Percentiles rank a stretch among this genome's conserved stretches.
phyloP scores from a whole-genome alignment of 768 basidiomycete genomes.

The Auricularia auricula-judae region DNA sequence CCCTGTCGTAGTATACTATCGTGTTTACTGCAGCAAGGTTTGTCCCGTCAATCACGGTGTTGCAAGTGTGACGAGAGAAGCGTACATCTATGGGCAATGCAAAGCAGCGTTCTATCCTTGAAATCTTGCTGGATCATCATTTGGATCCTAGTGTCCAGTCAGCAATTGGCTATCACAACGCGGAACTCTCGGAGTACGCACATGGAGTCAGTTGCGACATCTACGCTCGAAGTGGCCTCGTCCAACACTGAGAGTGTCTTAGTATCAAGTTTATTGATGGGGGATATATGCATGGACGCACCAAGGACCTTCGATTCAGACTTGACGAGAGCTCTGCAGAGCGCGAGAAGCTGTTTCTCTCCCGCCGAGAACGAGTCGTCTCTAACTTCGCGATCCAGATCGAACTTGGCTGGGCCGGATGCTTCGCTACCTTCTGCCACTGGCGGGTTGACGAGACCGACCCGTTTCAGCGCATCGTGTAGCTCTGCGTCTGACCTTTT shows the following conservation, averaged over 20 bases:
- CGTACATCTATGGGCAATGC: constrained; percentile 49
- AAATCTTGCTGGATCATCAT: constrained; percentile 56
- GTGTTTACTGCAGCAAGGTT: neutral
- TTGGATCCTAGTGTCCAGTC: constrained; percentile 38
- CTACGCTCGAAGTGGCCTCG: constrained; percentile 52
- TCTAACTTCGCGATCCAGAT: constrained; percentile 45
- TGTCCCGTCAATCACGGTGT: constrained; percentile 6
- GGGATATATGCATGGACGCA: neutral
- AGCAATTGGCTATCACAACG: neutral
- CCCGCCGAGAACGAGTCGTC: constrained; percentile 62
- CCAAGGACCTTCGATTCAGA: constrained; percentile 39
- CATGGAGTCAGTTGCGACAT: constrained; percentile 50
- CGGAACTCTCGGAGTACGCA: constrained; percentile 6
- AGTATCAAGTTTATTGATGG: constrained; percentile 29
- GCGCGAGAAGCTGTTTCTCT: constrained; percentile 53
- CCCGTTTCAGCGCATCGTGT: neutral
- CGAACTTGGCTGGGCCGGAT: constrained; percentile 47
- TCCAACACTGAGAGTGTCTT: constrained; percentile 27
- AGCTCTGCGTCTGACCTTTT: neutral
- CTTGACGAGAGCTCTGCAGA: constrained; percentile 52
- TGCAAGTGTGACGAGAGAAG: constrained; percentile 19
- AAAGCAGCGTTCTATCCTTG: constrained; percentile 38
- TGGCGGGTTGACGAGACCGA: neutral
- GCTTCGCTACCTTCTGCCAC: constrained; percentile 4
- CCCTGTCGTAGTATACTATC: constrained; percentile 53